Evolutionary conservation across 164 flowering plant species (phyloP), one percentile per base, ranked within the genome.

Genomic region (Berberis vulgaris): DNA sequence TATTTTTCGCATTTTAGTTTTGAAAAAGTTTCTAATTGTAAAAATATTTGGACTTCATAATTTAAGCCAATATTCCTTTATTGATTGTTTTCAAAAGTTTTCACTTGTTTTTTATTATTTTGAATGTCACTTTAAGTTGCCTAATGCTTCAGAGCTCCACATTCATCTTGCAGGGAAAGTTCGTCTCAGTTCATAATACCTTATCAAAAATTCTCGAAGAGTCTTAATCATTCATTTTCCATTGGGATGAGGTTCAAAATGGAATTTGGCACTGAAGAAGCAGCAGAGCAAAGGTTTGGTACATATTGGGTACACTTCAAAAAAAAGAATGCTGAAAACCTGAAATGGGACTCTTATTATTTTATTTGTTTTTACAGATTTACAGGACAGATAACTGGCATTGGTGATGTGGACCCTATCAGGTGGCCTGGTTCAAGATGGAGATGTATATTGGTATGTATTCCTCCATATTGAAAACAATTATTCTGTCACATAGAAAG

Each of bases 401-500:
- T 84, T 12, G 67, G 82, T 72, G 97, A 95, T 54, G 54, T 84
- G 66, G 99, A 95, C 79, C 89, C 96, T 57, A 62, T 74, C 6
- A 78, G 91, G 65, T 91, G 97, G 96, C 89, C 91, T 60, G 84
- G 88, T 55, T 90, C 97, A 49, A 88, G 83, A 68, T 90, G 97
- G 99, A 85, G 83, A 77, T 86, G 96, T 71, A 75, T 91, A 41
- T 45, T 80, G 88, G 99, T 95, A 83, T 43, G 87, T 52, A 52
- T 52, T 12, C 54, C 3, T 52, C 1, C 3, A 26, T 52, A 3
- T 11, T 26, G 13, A 52, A 10, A 5, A 5, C 0, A 46, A 5
- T 46, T 1, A 46, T 46, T 46, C 26, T 26, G 26, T 26, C 26
- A 26, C 26, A 26, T 26, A 26, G 26, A 26, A 26, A 26, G 26